A percentile compares a stretch with the other conserved stretches of the same genome.
Evolutionary conservation across 2,329 filamentous ascomycete species (phyloP).

Genomic region (Chalara sp.): DNA sequence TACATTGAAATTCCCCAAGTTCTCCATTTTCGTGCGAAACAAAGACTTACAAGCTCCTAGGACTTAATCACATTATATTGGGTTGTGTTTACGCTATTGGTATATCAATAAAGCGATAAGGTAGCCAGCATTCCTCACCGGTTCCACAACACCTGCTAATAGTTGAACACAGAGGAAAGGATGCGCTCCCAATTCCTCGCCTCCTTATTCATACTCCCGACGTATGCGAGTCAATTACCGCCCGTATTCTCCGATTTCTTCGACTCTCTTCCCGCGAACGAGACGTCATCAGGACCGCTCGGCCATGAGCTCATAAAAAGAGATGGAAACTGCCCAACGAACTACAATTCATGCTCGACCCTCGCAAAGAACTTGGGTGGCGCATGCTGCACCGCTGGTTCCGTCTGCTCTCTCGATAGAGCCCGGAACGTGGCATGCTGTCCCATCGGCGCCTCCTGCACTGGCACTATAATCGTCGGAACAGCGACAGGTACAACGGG

Average conservation of each 20-base stretch:
- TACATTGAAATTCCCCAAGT: no score
- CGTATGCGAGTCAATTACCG: conserved; percentile 20
- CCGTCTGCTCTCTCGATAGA: conserved; percentile 24
- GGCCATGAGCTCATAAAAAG: conserved; percentile 21
- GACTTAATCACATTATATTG: background rate
- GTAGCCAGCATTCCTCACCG: background rate
- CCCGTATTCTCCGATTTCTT: conserved; percentile 20
- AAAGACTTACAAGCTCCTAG: background rate
- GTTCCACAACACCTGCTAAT: background rate
- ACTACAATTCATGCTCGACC: conserved; percentile 26
- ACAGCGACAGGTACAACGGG: conserved; percentile 10
- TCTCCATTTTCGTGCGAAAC: background rate
- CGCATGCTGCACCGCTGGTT: conserved; percentile 25
- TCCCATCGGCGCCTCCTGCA: conserved; percentile 6
- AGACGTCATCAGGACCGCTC: conserved; percentile 9
- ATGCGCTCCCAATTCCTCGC: background rate
- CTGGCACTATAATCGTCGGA: background rate
- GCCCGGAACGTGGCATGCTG: conserved; percentile 27
- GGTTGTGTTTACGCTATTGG: background rate
- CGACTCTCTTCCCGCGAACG: conserved; percentile 15
- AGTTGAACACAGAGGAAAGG: background rate
- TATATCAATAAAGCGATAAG: background rate
- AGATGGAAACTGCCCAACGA: conserved; percentile 22
- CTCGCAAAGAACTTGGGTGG: conserved; percentile 19
- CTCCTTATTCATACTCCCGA: conserved; percentile 2